These are phyloP conservation scores for Euphorbia schlechtendalii DNA, from an alignment of 441 rosid genomes.

Conservation along the genomic window DNA sequence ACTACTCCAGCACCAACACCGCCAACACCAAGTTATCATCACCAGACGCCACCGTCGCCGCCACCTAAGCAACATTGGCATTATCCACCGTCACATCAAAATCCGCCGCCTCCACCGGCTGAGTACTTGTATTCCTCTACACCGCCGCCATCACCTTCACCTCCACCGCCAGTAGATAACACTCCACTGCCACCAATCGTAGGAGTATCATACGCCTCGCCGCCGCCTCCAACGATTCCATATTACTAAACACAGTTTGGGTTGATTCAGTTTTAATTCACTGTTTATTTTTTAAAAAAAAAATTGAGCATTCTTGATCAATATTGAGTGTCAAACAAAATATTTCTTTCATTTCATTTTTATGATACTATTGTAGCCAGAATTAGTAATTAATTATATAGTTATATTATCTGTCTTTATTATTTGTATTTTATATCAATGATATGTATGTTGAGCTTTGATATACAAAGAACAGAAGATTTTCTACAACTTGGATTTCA, in stretches of 20 bases:
- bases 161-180: constrained; percentile 18
- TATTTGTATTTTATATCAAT: neutral
- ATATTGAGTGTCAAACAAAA: neutral
- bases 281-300: neutral
- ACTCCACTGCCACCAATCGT: constrained; percentile 35
- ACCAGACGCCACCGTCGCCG: constrained; percentile 31
- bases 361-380: neutral
- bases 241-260: constrained; percentile 39
- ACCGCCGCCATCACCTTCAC: constrained; percentile 28
- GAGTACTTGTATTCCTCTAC: constrained; percentile 18
- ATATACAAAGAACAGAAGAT: too few relatives aligned
- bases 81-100: constrained; percentile 12
- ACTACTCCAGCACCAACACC: constrained; percentile 19
- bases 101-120: constrained; percentile 23
- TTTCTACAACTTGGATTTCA: too few relatives aligned
- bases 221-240: constrained; percentile 59
- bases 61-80: constrained; percentile 29
- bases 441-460: neutral
- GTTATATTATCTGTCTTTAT: neutral
- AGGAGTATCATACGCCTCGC: constrained; percentile 43
- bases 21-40: constrained; percentile 13
- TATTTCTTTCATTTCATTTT: too few relatives aligned
- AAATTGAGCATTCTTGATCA: constrained; percentile 2
- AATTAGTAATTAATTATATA: neutral
- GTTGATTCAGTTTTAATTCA: neutral